A percentile compares a stretch with the other conserved stretches of the same genome.
Evolutionary conservation across 192 early-diverging fungal species (phyloP).

Genomic region (Rhizoclosmatium sp.): DNA sequence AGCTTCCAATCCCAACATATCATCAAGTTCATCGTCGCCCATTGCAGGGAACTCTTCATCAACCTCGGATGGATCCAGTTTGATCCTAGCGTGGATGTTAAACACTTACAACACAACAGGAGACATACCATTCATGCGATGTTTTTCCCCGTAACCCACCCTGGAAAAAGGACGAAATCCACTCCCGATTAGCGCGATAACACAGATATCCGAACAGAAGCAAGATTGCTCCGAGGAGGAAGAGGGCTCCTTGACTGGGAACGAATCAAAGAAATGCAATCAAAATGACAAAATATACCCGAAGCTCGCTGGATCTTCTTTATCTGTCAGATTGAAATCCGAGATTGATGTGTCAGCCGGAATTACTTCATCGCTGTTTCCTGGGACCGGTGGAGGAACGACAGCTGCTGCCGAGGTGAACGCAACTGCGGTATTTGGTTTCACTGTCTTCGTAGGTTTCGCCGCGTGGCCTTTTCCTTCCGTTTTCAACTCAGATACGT

Average conservation of each 20-base stretch:
- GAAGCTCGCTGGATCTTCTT: not conserved
- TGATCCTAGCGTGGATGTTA: not conserved
- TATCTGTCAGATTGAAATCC: not conserved
- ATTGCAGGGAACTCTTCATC: constrained; percentile 6
- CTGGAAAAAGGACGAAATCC: not conserved
- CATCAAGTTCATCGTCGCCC: constrained; percentile 29
- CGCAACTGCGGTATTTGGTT: not conserved
- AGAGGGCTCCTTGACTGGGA: not conserved
- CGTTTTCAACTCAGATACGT: not conserved
- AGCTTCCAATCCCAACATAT: constrained; percentile 7
- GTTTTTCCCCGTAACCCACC: not conserved
- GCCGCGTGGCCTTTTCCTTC: not conserved
- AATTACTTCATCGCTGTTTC: too few relatives aligned
- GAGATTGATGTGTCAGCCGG: too few relatives aligned
- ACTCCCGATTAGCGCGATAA: not conserved
- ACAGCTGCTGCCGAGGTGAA: not conserved
- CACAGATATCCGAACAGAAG: not conserved
- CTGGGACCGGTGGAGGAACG: too few relatives aligned
- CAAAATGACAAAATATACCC: not conserved
- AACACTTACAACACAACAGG: not conserved
- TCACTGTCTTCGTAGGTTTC: not conserved
- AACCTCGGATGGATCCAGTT: constrained; percentile 1
- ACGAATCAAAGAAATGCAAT: not conserved
- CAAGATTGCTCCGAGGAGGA: not conserved
- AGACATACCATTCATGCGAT: constrained; percentile 2